phyloP scores from a whole-genome alignment of 768 basidiomycete genomes.

The Clathrus columnatus region DNA sequence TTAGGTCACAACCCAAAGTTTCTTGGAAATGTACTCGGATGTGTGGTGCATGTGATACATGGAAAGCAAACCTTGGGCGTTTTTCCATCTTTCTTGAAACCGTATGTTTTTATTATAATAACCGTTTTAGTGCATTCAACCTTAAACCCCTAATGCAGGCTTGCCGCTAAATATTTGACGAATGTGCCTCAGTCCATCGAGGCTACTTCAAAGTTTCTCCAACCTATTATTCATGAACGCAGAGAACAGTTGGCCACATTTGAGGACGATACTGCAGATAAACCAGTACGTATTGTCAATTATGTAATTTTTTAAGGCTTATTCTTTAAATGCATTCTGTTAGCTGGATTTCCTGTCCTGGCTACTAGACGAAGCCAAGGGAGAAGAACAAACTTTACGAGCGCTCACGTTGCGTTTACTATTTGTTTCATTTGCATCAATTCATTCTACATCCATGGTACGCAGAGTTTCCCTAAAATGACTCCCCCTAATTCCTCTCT shows the following conservation, averaged over 20 bases:
- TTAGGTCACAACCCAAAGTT: slow-evolving; percentile 10
- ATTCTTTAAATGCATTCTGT: not conserved
- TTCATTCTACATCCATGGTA: not conserved
- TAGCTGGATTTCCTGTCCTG: slow-evolving; percentile 3
- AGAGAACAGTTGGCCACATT: slow-evolving; percentile 2
- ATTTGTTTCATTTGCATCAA: not conserved
- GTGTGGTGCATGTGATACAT: not conserved
- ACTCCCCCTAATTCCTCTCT: slow-evolving; percentile 20
- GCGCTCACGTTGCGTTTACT: not conserved
- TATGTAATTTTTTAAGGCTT: not conserved
- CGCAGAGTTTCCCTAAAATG: not conserved
- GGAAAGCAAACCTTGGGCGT: not conserved
- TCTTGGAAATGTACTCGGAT: not conserved
- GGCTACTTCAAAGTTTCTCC: not conserved
- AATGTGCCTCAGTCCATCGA: not conserved
- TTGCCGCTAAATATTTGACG: not conserved
- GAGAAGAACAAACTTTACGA: not conserved
- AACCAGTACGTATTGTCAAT: slow-evolving; percentile 17
- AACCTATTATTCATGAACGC: slow-evolving; percentile 11
- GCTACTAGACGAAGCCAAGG: slow-evolving; percentile 4
- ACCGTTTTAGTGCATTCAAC: slow-evolving; percentile 13
- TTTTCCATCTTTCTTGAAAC: slow-evolving; percentile 12
- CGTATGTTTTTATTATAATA: slow-evolving; percentile 13
- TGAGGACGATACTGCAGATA: slow-evolving; percentile 9
- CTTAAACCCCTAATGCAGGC: slow-evolving; percentile 8